Percentiles rank a stretch among this genome's conserved stretches.
Evolutionary conservation across 352 stramenopile species (phyloP).

Genomic region (Globisporangium camurandrum): DNA sequence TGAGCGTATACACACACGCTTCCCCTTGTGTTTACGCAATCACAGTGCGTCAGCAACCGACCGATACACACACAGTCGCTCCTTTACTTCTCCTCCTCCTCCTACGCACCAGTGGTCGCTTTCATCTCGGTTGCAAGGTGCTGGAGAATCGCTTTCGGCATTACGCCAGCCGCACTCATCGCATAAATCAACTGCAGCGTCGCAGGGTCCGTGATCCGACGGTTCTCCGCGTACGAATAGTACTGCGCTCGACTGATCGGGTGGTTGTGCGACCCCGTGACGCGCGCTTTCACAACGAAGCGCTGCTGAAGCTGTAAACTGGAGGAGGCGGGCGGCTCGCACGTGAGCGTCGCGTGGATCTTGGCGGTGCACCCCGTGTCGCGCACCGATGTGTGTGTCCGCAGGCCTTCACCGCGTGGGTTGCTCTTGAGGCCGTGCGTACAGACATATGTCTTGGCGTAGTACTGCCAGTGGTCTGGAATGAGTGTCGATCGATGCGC

Average conservation of each 20-base stretch:
- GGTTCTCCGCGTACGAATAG: slow-evolving; percentile 7
- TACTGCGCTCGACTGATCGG: slow-evolving; percentile 5
- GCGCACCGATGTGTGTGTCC: not conserved
- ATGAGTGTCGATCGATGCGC: not conserved
- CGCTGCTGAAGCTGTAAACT: too few relatives aligned
- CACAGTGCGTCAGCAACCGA: not conserved
- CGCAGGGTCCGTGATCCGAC: slow-evolving; percentile 2
- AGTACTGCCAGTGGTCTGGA: not conserved
- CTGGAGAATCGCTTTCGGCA: not conserved
- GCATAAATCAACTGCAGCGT: not conserved
- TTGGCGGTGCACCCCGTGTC: slow-evolving; percentile 6
- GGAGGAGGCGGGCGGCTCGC: too few relatives aligned
- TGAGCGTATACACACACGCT: slow-evolving; percentile 9
- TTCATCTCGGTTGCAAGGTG: not conserved
- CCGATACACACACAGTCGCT: too few relatives aligned
- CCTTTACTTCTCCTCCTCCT: not conserved
- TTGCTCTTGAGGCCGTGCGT: slow-evolving; percentile 6
- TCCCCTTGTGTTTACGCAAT: not conserved
- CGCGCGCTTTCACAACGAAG: not conserved
- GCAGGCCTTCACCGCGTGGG: not conserved
- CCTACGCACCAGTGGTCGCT: not conserved
- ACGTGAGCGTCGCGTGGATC: slow-evolving; percentile 6
- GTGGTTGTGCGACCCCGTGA: slow-evolving; percentile 7
- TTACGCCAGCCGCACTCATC: not conserved
- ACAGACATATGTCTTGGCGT: slow-evolving; percentile 2